phyloP scores from a whole-genome alignment of 1,284 basidiomycete species.

The Cutaneotrichosporon sp. region DNA sequence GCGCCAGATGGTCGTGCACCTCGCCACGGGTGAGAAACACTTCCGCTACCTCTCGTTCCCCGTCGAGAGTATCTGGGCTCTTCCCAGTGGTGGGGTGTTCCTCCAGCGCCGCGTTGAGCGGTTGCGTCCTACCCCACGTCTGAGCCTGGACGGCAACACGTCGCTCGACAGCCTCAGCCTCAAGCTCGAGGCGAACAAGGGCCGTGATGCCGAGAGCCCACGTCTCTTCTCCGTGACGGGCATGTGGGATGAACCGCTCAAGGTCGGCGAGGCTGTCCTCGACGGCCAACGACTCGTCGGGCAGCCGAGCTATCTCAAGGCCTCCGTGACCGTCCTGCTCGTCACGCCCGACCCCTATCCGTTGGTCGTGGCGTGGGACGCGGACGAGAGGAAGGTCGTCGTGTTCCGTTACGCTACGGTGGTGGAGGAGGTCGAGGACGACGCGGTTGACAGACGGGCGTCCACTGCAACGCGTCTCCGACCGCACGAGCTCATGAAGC shows the following conservation, averaged over 20 bases:
- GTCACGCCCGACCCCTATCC: conserved; percentile 37
- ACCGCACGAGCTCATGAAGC: conserved; percentile 36
- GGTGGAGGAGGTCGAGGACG: conserved; percentile 11
- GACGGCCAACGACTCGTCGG: conserved; percentile 12
- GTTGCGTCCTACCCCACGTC: conserved; percentile 6
- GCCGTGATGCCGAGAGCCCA: conserved; percentile 65
- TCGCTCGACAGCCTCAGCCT: conserved; percentile 7
- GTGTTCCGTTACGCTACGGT: conserved; percentile 36
- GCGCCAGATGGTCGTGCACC: conserved; percentile 69
- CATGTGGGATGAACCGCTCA: conserved; percentile 70
- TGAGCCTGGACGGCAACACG: conserved; percentile 1
- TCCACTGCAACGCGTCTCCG: conserved; percentile 24
- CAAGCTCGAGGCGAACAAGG: conserved; percentile 56
- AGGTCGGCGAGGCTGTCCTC: conserved; percentile 54
- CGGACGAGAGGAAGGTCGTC: conserved; percentile 32
- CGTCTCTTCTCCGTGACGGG: conserved; percentile 74
- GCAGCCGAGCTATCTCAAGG: background rate
- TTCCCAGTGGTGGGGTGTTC: conserved; percentile 52
- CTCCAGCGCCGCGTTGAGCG: conserved; percentile 63
- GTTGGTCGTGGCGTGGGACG: conserved; percentile 38
- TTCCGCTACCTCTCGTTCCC: conserved; percentile 79
- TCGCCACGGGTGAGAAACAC: conserved; percentile 70
- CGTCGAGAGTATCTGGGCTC: conserved; percentile 72
- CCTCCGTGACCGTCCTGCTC: conserved; percentile 26
- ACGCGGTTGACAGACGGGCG: conserved; percentile 1